Evolutionary conservation across 768 basidiomycete species (phyloP).

Genomic region (Pleurotus salmoneostramineus): DNA sequence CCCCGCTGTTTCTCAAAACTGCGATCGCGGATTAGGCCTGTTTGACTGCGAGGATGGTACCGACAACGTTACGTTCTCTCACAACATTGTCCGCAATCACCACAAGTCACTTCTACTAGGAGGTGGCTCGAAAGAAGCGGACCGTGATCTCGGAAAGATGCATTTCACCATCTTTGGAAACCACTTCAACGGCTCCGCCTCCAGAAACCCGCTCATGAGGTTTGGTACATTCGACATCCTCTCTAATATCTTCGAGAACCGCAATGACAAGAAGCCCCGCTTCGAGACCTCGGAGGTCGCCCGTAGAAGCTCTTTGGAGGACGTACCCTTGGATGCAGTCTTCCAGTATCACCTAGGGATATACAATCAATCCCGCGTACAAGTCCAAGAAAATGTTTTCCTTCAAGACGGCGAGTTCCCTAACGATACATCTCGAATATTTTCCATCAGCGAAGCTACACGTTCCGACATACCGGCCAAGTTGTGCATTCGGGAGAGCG

Average conservation of each 20-base stretch:
- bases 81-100: constrained; percentile 16
- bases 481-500: constrained; percentile 10
- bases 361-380: constrained; percentile 14
- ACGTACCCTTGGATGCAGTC: constrained; percentile 9
- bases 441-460: constrained; percentile 12
- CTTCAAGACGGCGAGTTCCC: constrained; percentile 10
- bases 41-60: constrained; percentile 16
- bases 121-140: constrained; percentile 13
- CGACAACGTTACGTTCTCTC: constrained; percentile 17
- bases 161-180: constrained; percentile 15
- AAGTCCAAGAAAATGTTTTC: constrained; percentile 15
- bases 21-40: constrained; percentile 2
- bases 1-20: no score
- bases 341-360: constrained; percentile 13
- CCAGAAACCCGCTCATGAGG: constrained; percentile 14
- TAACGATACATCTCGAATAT: constrained; percentile 12
- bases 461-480: constrained; percentile 10
- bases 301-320: neutral
- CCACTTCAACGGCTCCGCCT: constrained; percentile 13
- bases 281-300: neutral
- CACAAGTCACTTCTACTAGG: constrained; percentile 14
- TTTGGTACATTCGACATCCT: constrained; percentile 16
- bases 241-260: constrained; percentile 13
- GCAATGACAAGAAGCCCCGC: constrained; percentile 6
- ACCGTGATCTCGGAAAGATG: constrained; percentile 14